Evolutionary conservation across 208 protist species (phyloP).

Genomic region (Crithidia expoeki): DNA sequence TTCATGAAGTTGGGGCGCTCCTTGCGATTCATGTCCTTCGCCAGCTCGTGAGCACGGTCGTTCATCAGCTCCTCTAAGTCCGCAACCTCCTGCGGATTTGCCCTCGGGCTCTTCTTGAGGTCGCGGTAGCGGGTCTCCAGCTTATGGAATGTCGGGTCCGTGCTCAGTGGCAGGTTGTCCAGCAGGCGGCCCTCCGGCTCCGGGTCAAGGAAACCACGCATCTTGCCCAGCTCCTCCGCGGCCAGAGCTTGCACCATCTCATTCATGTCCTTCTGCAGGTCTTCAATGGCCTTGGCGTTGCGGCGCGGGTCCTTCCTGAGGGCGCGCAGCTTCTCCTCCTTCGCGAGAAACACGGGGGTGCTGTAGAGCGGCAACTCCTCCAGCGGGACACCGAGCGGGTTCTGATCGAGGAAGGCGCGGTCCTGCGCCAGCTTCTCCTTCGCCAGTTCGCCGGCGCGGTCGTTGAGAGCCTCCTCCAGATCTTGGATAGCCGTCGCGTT

Average conservation of each 20-base stretch:
- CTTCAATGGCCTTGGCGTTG: slow-evolving; percentile 51
- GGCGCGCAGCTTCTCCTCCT: slow-evolving; percentile 65
- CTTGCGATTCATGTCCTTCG: slow-evolving; percentile 67
- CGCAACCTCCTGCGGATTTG: slow-evolving; percentile 58
- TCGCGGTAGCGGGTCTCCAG: slow-evolving; percentile 64
- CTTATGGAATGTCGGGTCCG: slow-evolving; percentile 59
- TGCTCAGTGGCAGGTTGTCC: slow-evolving; percentile 65
- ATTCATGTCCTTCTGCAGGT: slow-evolving; percentile 59
- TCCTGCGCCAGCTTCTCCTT: slow-evolving; percentile 58
- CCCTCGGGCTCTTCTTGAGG: slow-evolving; percentile 53
- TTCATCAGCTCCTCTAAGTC: slow-evolving; percentile 83
- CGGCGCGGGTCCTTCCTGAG: slow-evolving; percentile 52
- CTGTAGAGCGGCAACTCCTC: slow-evolving; percentile 68
- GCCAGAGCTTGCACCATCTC: slow-evolving; percentile 56
- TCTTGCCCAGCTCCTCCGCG: slow-evolving; percentile 57
- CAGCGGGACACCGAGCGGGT: slow-evolving; percentile 64
- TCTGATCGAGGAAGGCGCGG: slow-evolving; percentile 66
- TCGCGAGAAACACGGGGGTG: slow-evolving; percentile 49
- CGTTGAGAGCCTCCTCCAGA: slow-evolving; percentile 75
- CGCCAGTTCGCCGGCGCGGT: slow-evolving; percentile 65
- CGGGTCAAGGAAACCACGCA: slow-evolving; percentile 68
- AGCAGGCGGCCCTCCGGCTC: slow-evolving; percentile 71
- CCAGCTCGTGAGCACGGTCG: slow-evolving; percentile 69
- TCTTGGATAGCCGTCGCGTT: slow-evolving; percentile 62
- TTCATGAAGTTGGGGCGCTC: slow-evolving; percentile 70